Percentiles rank a stretch among this genome's conserved stretches.
Evolutionary conservation across 257 asterid genomes (phyloP).

Genomic region (Solanum commersonii): DNA sequence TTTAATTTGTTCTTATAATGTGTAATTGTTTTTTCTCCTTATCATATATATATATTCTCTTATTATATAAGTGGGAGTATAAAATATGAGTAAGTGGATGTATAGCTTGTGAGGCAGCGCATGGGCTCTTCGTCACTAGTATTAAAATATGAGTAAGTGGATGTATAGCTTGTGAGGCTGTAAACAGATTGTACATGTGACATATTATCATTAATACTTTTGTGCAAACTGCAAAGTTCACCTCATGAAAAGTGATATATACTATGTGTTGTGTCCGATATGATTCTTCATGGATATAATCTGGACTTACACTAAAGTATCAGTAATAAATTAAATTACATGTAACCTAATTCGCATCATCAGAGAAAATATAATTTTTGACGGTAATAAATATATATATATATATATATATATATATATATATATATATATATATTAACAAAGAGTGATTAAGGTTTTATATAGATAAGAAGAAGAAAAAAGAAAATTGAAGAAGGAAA

Average conservation of each 20-base stretch:
- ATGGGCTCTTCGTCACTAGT: too few relatives aligned
- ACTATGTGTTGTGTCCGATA: not conserved
- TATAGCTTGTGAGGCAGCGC: too few relatives aligned
- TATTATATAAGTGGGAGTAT: too few relatives aligned
- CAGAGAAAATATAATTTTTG: too few relatives aligned
- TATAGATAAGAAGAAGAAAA: not conserved
- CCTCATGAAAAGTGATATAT: not conserved
- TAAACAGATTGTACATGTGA: not conserved
- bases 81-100: not conserved
- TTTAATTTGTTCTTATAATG: not conserved
- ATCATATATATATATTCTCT: too few relatives aligned
- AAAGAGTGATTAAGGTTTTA: too few relatives aligned
- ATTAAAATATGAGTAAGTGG: not conserved
- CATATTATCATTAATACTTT: not conserved
- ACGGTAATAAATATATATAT: too few relatives aligned
- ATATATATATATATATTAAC: too few relatives aligned
- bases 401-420: too few relatives aligned
- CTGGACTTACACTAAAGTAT: not conserved
- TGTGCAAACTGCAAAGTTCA: not conserved
- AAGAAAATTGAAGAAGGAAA: not conserved
- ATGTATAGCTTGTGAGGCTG: not conserved
- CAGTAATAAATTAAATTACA: not conserved
- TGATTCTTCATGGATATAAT: not conserved
- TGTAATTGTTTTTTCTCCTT: not conserved
- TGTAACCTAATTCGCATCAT: not conserved